phyloP scores from a whole-genome alignment of 148 eudicot species.

The Rhododendron williamsianum region DNA sequence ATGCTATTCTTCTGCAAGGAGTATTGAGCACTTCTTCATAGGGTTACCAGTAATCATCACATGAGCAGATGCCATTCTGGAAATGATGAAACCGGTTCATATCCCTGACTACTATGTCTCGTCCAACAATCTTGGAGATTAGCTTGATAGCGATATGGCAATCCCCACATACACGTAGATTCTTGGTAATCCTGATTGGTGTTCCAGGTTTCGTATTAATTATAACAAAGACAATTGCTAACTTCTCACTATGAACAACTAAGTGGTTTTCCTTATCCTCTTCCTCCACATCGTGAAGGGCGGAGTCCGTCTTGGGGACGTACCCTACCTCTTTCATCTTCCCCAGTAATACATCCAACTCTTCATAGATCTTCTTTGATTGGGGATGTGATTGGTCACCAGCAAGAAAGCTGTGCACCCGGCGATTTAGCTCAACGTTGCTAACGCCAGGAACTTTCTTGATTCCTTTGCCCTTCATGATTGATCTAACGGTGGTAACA shows the following conservation, averaged over 20 bases:
- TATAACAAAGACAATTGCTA: slow-evolving; percentile 58
- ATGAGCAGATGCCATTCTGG: slow-evolving; percentile 56
- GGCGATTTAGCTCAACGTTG: slow-evolving; percentile 48
- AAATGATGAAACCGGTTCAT: slow-evolving; percentile 64
- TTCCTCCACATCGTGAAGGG: slow-evolving; percentile 76
- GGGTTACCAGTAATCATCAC: slow-evolving; percentile 71
- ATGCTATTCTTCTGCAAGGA: background rate
- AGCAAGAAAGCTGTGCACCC: slow-evolving; percentile 54
- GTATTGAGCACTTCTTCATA: background rate
- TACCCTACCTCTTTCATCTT: slow-evolving; percentile 73
- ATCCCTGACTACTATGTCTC: slow-evolving; percentile 63
- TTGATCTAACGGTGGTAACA: slow-evolving; percentile 39
- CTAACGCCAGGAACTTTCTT: slow-evolving; percentile 60
- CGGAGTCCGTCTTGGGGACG: slow-evolving; percentile 50
- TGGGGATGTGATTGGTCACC: slow-evolving; percentile 64
- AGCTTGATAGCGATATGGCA: slow-evolving; percentile 66
- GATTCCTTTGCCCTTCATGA: slow-evolving; percentile 58
- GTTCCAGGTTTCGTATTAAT: slow-evolving; percentile 36
- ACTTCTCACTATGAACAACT: slow-evolving; percentile 64
- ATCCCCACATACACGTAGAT: slow-evolving; percentile 77
- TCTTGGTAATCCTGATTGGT: slow-evolving; percentile 61
- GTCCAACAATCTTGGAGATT: slow-evolving; percentile 52
- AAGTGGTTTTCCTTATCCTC: slow-evolving; percentile 71
- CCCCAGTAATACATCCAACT: slow-evolving; percentile 44
- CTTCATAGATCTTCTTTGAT: slow-evolving; percentile 50